These are phyloP conservation scores for Globisporangium sylvaticum DNA, from an alignment of 352 stramenopile genomes.

Conservation along the genomic window DNA sequence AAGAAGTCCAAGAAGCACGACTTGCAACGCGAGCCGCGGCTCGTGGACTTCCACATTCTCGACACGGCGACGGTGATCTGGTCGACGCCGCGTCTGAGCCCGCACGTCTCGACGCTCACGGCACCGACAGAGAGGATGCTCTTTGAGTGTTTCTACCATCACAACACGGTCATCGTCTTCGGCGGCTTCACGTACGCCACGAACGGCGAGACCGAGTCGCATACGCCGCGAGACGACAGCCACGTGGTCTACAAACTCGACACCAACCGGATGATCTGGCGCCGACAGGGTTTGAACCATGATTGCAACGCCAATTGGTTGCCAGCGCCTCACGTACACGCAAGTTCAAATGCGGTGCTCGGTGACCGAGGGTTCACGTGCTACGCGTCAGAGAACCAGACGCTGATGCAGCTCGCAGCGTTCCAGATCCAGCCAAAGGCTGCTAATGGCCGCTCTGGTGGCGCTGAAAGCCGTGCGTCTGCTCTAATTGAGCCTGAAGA, in stretches of 20 bases:
- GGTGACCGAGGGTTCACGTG: constrained; percentile 22
- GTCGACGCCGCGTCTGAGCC: constrained; percentile 41
- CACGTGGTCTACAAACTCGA: constrained; percentile 56
- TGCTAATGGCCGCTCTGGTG: not conserved
- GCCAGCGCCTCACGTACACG: constrained; percentile 26
- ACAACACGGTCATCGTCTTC: constrained; percentile 41
- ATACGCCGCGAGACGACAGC: constrained; percentile 24
- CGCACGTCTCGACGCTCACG: constrained; percentile 26
- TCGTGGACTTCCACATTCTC: constrained; percentile 44
- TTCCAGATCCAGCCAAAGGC: constrained; percentile 14
- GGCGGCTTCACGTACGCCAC: constrained; percentile 43
- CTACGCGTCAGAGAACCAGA: constrained; percentile 5
- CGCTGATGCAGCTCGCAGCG: constrained; percentile 29
- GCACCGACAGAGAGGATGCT: constrained; percentile 38
- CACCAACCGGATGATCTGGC: constrained; percentile 66
- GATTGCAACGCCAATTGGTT: not conserved
- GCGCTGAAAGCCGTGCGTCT: not conserved
- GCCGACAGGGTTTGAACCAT: constrained; percentile 21
- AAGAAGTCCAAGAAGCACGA: constrained; percentile 10
- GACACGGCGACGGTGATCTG: constrained; percentile 45
- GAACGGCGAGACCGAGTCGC: constrained; percentile 39
- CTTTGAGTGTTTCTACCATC: constrained; percentile 43
- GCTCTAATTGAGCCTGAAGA: not conserved
- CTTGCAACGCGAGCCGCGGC: constrained; percentile 11
- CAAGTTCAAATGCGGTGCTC: constrained; percentile 33